Conservation (phyloP, 179 eudicot genomes). For the Silene noctiflora region DNA sequence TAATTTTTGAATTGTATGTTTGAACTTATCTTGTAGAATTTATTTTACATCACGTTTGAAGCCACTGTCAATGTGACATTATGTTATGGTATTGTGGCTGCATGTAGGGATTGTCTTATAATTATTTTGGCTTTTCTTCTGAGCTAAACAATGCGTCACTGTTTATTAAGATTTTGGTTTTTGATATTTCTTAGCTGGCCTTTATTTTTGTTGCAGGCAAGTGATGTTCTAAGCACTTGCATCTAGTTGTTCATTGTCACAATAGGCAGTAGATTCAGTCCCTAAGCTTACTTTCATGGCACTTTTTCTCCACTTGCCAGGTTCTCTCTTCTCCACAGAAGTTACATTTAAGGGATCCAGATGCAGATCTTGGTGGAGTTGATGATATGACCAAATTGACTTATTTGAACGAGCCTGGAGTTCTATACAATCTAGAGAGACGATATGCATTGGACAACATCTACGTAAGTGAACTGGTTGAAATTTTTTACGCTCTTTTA, state of each 20-base stretch:
- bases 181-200: not conserved
- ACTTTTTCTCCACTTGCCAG: slow-evolving; percentile 32
- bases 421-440: slow-evolving; percentile 82
- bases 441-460: slow-evolving; percentile 90
- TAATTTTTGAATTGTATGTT: not conserved
- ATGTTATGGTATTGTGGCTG: not conserved
- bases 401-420: slow-evolving; percentile 95
- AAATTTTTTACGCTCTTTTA: not conserved
- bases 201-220: not conserved
- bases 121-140: not conserved
- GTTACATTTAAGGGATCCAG: slow-evolving; percentile 74
- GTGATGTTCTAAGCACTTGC: slow-evolving; percentile 4
- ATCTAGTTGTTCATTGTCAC: slow-evolving; percentile 2
- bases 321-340: slow-evolving; percentile 59
- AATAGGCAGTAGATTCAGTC: not conserved
- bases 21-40: not conserved
- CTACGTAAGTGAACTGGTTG: slow-evolving; percentile 54
- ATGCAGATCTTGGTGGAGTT: slow-evolving; percentile 92
- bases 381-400: slow-evolving; percentile 99
- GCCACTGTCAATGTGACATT: not conserved
- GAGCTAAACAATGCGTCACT: not conserved
- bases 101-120: not conserved
- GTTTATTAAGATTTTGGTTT: not conserved
- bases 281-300: not conserved
- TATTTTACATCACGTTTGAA: not conserved